Evolutionary conservation across 225 moss, liverwort and hornwort species (phyloP), one percentile per base, ranked within the genome.

Genomic region (Marchantia paleacea): DNA sequence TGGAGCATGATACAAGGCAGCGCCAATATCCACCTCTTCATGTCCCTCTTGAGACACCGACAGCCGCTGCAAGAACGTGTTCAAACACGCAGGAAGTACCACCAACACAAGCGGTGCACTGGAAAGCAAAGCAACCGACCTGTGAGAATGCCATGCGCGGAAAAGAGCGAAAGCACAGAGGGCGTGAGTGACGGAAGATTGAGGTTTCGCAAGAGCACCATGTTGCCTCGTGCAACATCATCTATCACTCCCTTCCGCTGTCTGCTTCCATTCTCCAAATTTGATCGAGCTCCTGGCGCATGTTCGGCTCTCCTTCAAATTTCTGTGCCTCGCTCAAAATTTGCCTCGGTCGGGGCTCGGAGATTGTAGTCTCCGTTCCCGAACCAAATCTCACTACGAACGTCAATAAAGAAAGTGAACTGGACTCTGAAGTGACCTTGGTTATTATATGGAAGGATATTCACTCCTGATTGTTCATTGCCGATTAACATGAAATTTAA

Each of bases 171-270:
- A 18, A 89, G 76, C 8, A 91, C 75, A 19, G 76, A 77, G 55
- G 90, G 88, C 8, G 93, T 91, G 50, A 93, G 84, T 55, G 90
- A 85, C 16, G 82, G 81, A 39, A 91, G 84, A 47, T 83, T 76
- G 77, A 91, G 81, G 5, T 80, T 78, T 49, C 80, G 81, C 85
- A 93, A 83, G 80, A 83, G 54, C 0, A 86, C 86, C 86, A 86
- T 86, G 26, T 29, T 77, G n/a, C 50, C 71, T 71, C 69, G 13
- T 55, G n/a, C n/a, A n/a, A n/a, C n/a, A n/a, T n/a, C 58, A 58
- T 58, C 14, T 14, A 9, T 15, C 13, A 16, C 58, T 58, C n/a
- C n/a, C n/a, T n/a, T n/a, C n/a, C n/a, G n/a, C n/a, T n/a, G n/a
- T n/a, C n/a, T n/a, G n/a, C n/a, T n/a, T n/a, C 16, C 58, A 58